phyloP scores from a whole-genome alignment of 345 rosid genomes.

The Moricandia arvensis region DNA sequence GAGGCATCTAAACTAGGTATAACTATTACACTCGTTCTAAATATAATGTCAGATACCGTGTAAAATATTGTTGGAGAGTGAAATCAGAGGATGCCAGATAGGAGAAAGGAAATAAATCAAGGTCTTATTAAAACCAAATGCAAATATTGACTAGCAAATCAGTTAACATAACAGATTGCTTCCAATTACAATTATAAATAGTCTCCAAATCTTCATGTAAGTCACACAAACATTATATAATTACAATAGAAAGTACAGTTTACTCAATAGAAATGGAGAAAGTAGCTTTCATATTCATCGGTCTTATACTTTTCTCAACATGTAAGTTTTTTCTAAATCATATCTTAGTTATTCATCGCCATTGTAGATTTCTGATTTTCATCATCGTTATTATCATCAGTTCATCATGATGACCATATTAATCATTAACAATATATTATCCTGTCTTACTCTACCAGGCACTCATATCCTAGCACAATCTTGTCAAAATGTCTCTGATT shows the following conservation, averaged over 20 bases:
- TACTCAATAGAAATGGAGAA: slow-evolving; percentile 1
- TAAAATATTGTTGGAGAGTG: neutral
- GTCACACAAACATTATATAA: neutral
- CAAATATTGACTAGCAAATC: neutral
- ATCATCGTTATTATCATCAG: neutral
- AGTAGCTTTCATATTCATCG: neutral
- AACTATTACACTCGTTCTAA: neutral
- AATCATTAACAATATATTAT: neutral
- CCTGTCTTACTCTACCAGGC: neutral
- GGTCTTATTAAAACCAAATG: neutral
- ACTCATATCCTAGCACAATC: slow-evolving; percentile 3
- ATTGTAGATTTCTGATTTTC: neutral
- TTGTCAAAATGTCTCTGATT: neutral
- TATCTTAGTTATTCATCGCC: neutral
- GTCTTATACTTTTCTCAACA: neutral
- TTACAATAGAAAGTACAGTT: neutral
- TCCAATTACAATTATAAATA: neutral
- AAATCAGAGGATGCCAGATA: neutral
- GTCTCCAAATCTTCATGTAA: neutral
- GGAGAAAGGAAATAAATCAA: neutral
- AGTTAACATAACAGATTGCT: neutral
- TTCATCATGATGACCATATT: neutral
- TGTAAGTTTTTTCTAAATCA: neutral
- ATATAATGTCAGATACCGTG: neutral
- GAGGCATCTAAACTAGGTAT: neutral